These are phyloP conservation scores for Phoenix dactylifera DNA, from an alignment of 176 grass and related monocot genomes.

Conservation along the genomic window DNA sequence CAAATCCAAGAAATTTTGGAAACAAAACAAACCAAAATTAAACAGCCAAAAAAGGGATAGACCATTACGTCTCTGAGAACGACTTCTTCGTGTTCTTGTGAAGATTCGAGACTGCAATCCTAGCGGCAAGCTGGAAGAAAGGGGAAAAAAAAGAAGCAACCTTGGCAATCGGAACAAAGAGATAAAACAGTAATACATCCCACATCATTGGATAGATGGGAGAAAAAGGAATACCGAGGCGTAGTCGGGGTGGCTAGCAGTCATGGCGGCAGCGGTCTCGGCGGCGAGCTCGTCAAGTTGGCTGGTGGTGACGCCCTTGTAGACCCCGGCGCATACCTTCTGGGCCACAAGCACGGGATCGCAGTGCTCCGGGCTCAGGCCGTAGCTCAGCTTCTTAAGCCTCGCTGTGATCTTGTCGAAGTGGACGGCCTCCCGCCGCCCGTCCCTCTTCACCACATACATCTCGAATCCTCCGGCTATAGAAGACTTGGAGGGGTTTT, in stretches of 20 bases:
- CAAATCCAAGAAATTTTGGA: too few species aligned
- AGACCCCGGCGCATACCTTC: constrained; percentile 85
- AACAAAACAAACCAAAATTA: too few species aligned
- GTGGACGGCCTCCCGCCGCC: constrained; percentile 75
- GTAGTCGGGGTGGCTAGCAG: constrained; percentile 83
- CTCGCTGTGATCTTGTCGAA: constrained; percentile 98
- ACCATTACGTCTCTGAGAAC: constrained; percentile 82
- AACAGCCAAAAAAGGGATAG: too few species aligned
- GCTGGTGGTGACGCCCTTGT: constrained; percentile 95
- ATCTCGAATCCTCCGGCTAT: constrained; percentile 15
- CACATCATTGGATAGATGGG: not conserved
- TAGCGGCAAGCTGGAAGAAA: constrained; percentile 58
- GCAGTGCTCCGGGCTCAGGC: constrained; percentile 95
- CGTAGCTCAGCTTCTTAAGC: constrained; percentile 93
- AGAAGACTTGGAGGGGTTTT: too few species aligned
- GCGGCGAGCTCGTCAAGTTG: constrained; percentile 96
- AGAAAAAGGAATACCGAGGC: constrained; percentile 38
- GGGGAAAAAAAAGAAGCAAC: not conserved
- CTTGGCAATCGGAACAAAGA: not conserved
- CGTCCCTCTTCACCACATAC: constrained; percentile 97
- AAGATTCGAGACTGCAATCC: constrained; percentile 92
- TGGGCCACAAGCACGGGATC: constrained; percentile 83
- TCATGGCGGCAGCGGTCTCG: constrained; percentile 84
- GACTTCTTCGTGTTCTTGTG: constrained; percentile 95
- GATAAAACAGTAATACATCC: not conserved